These are phyloP conservation scores for Nepenthes alata DNA, from an alignment of 179 eudicot species.

Conservation along the genomic window DNA sequence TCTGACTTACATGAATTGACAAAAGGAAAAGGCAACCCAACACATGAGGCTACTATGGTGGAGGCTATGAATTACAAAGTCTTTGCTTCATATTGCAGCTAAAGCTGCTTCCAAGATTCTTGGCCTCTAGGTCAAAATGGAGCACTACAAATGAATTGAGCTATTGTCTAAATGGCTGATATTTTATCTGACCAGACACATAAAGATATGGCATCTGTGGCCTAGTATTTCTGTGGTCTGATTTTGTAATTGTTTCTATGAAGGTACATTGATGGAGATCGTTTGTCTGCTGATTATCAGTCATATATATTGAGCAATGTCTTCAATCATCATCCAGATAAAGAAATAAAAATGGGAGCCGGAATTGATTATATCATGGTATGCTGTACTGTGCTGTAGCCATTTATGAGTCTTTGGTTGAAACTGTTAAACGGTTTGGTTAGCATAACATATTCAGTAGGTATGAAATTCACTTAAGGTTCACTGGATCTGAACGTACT, in stretches of 20 bases:
- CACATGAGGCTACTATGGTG: no score
- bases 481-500: no score
- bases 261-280: constrained; percentile 79
- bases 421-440: not conserved
- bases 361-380: constrained; percentile 73
- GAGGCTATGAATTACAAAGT: no score
- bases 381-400: constrained; percentile 6
- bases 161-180: not conserved
- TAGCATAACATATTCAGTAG: not conserved
- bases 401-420: not conserved
- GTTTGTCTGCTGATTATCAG: constrained; percentile 73
- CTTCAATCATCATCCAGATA: constrained; percentile 71
- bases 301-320: constrained; percentile 49
- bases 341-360: constrained; percentile 61
- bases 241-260: constrained; percentile 2
- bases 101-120: no score
- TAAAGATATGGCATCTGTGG: not conserved
- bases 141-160: no score
- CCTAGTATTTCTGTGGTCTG: not conserved
- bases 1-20: no score
- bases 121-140: no score
- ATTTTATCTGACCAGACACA: not conserved
- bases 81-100: not conserved
- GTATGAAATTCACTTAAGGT: no score
- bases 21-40: no score